Percentiles rank a stretch among this genome's conserved stretches.
Evolutionary conservation across 208 protist genomes (phyloP).

Genomic region (Baffinella frigidus): DNA sequence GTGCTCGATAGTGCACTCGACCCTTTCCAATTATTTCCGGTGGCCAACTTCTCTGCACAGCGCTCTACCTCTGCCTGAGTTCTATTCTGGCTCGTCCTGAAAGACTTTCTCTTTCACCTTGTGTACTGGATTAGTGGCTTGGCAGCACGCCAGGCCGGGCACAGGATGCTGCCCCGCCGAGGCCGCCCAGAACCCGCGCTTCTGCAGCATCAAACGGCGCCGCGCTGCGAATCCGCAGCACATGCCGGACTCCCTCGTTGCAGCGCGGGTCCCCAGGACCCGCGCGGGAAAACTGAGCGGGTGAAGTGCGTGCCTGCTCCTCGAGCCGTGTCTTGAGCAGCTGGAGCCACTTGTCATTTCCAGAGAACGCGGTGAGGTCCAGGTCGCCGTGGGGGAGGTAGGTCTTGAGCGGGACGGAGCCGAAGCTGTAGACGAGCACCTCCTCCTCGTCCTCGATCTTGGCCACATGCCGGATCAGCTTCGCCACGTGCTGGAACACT

Average conservation of each 20-base stretch:
- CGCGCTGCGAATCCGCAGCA: not conserved
- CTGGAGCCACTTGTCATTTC: conserved; percentile 39
- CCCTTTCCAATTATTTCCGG: too few species aligned
- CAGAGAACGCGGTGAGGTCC: conserved; percentile 53
- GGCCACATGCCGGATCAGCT: not conserved
- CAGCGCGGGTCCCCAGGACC: too few species aligned
- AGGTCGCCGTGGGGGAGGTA: conserved; percentile 63
- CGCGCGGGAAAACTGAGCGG: not conserved
- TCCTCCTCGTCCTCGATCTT: not conserved
- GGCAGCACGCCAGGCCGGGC: too few species aligned
- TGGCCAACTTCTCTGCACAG: too few species aligned
- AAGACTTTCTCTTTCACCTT: too few species aligned
- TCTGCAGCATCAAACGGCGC: too few species aligned
- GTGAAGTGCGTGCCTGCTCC: not conserved
- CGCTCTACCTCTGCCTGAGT: too few species aligned
- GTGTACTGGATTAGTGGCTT: too few species aligned
- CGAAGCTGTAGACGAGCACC: conserved; percentile 10
- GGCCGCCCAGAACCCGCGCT: not conserved
- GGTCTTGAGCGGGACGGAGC: conserved; percentile 63
- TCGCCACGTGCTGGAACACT: conserved; percentile 20
- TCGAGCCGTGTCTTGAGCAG: conserved; percentile 9
- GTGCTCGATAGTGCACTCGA: too few species aligned
- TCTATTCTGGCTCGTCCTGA: too few species aligned
- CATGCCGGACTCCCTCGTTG: not conserved
- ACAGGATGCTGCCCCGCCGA: not conserved